Evolutionary conservation across 495 filamentous ascomycete species (phyloP), one percentile per base, ranked within the genome.

Genomic region (Astrothelium macrocarpum): DNA sequence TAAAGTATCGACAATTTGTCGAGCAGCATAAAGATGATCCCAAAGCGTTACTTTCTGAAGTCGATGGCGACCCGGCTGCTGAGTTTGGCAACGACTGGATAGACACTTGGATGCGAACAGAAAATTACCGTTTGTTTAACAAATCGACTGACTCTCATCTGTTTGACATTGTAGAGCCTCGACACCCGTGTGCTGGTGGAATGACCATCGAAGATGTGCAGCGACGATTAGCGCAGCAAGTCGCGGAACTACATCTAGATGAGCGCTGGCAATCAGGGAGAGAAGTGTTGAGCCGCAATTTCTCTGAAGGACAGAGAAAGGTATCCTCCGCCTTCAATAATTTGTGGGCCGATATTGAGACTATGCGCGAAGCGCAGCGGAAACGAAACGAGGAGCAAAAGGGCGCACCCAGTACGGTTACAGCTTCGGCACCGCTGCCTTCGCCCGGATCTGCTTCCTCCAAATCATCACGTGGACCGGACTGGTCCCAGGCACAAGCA

Each of bases 131-230:
- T 28, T 82, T 97, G 39, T 98, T 93, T 79, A 76, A 90, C 61
- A 77, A 78, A 39, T 81, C 83, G 63, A 90, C 87, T 11, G 94
- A 97, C 67, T 86, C 87, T 18, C 87, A 96, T 68, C 78, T 97
- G 3, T 98, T 96, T 70, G 93, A 96, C 66, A 88, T 98, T 66
- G 89, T 94, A 20, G 90, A 95, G 63, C 94, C 94, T 4, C 85
- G 84, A 56, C 94, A 98, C 75, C 93, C 95, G 1, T 95, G 87
- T 74, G 91, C 93, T 12, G 95, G 94, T n/a, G 92, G 91, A 1
- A 79, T 98, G 43, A 90, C 89, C 0, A 91, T 98, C 67, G 94
- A 98, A 45, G 94, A 98, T 72, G 86, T 98, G 42, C 93, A 97
- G 70, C 82, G 93, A 36, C 84, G 94, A 32, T 80, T 98, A 29